Conservation (phyloP, 2,329 filamentous ascomycete genomes). For the Botrytis paeoniae region DNA sequence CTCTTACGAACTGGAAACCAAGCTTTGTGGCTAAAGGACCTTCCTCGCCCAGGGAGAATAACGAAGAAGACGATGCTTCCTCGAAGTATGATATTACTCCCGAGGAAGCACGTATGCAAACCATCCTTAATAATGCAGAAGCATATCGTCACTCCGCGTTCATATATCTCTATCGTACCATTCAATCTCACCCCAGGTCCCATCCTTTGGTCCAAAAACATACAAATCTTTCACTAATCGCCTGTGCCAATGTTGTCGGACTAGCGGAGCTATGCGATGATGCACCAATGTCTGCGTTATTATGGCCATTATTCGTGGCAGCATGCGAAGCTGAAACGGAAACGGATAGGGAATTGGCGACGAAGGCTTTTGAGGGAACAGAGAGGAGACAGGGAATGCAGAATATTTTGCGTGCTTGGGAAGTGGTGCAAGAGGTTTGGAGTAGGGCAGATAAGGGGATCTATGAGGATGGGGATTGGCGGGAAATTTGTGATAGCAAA, state of each 20-base stretch:
- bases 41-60: conserved; percentile 14
- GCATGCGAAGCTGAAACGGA: conserved; percentile 54
- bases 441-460: conserved; percentile 44
- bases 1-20: conserved; percentile 55
- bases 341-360: conserved; percentile 51
- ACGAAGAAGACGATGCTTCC: neutral
- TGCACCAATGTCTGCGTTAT: conserved; percentile 60
- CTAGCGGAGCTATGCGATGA: conserved; percentile 39
- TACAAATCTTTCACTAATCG: conserved; percentile 47
- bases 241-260: conserved; percentile 54
- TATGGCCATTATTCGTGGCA: conserved; percentile 64
- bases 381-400: conserved; percentile 60
- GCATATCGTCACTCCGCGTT: conserved; percentile 49
- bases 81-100: conserved; percentile 5
- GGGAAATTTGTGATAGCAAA: conserved; percentile 54
- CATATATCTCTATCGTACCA: conserved; percentile 44
- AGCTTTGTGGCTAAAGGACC: conserved; percentile 42
- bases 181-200: conserved; percentile 44
- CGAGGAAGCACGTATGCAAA: conserved; percentile 27
- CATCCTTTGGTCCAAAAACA: conserved; percentile 54
- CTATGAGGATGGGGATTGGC: conserved; percentile 42
- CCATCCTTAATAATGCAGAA: conserved; percentile 46
- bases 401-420: conserved; percentile 60
- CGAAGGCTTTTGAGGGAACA: conserved; percentile 51
- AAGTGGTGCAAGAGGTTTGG: conserved; percentile 61